Evolutionary conservation across 192 early-diverging fungal genomes (phyloP).

Genomic region (Rhizoclosmatium globosum): DNA sequence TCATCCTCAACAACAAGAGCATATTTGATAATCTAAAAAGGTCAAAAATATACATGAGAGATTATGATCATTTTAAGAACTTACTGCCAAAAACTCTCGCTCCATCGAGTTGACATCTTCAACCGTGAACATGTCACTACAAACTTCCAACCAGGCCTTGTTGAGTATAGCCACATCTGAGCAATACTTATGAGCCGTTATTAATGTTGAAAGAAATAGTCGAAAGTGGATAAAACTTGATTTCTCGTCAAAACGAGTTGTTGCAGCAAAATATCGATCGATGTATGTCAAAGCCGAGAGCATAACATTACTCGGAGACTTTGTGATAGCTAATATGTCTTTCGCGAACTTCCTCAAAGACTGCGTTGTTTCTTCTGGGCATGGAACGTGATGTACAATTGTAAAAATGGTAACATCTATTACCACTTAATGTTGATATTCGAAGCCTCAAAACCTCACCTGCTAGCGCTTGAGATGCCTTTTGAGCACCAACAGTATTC

Average conservation of each 20-base stretch:
- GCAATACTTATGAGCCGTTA: constrained; percentile 21
- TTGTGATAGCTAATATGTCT: constrained; percentile 3
- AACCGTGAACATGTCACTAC: neutral
- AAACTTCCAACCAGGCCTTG: constrained; percentile 12
- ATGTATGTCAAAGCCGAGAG: constrained; percentile 7
- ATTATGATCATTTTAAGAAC: neutral
- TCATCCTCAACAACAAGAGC: constrained; percentile 14
- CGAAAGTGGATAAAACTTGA: neutral
- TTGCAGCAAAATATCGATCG: constrained; percentile 20
- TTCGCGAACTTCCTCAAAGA: neutral
- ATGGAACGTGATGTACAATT: constrained; percentile 10
- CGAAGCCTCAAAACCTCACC: neutral
- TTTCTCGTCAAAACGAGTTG: constrained; percentile 4
- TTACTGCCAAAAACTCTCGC: constrained; percentile 14
- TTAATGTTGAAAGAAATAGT: constrained; percentile 2
- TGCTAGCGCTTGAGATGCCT: constrained; percentile 7
- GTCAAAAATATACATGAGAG: neutral
- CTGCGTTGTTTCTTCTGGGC: neutral
- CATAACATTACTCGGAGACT: constrained; percentile 1
- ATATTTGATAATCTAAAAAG: neutral
- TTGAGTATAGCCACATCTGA: constrained; percentile 17
- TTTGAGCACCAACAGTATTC: neutral
- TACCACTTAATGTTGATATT: no score
- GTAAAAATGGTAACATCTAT: constrained; percentile 24
- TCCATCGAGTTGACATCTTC: constrained; percentile 20